Percentiles rank a stretch among this genome's conserved stretches.
Evolutionary conservation across 2,329 filamentous ascomycete genomes (phyloP).

Genomic region (Sarocladiaceae sp.): DNA sequence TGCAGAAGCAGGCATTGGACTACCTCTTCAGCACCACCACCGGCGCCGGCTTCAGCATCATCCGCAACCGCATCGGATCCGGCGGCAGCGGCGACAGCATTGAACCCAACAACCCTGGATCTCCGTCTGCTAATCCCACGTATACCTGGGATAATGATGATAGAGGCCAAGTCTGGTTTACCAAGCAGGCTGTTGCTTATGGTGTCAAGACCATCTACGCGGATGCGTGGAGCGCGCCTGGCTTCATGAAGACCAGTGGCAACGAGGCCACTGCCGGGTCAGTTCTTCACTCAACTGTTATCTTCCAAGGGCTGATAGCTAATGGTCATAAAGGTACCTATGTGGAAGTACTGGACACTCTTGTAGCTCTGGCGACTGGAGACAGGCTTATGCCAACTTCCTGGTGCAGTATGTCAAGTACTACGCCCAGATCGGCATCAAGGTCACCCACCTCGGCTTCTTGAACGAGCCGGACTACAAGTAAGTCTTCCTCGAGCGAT

Average conservation of each 20-base stretch:
- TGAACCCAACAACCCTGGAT: slow-evolving; percentile 34
- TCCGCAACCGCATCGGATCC: slow-evolving; percentile 42
- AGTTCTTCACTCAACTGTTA: background rate
- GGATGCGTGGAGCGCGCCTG: slow-evolving; percentile 41
- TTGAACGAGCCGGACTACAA: slow-evolving; percentile 31
- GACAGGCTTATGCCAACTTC: slow-evolving; percentile 41
- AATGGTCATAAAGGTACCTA: slow-evolving; percentile 23
- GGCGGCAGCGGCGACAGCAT: slow-evolving; percentile 28
- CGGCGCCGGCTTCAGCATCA: slow-evolving; percentile 43
- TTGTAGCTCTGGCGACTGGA: slow-evolving; percentile 38
- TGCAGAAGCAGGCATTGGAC: slow-evolving; percentile 33
- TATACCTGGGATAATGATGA: slow-evolving; percentile 42
- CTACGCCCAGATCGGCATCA: slow-evolving; percentile 36
- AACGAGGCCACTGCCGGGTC: slow-evolving; percentile 22
- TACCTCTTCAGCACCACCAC: slow-evolving; percentile 36
- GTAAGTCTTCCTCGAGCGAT: background rate
- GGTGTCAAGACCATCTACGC: slow-evolving; percentile 33
- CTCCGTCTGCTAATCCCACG: slow-evolving; percentile 29
- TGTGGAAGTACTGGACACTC: slow-evolving; percentile 32
- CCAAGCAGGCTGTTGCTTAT: slow-evolving; percentile 38
- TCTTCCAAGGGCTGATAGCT: background rate
- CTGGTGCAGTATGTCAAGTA: slow-evolving; percentile 40
- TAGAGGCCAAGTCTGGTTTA: slow-evolving; percentile 44
- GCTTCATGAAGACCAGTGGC: slow-evolving; percentile 41
- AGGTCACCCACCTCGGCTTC: slow-evolving; percentile 39